phyloP scores from a whole-genome alignment of 106 monocot species.

The Apostasia shenzhenica region DNA sequence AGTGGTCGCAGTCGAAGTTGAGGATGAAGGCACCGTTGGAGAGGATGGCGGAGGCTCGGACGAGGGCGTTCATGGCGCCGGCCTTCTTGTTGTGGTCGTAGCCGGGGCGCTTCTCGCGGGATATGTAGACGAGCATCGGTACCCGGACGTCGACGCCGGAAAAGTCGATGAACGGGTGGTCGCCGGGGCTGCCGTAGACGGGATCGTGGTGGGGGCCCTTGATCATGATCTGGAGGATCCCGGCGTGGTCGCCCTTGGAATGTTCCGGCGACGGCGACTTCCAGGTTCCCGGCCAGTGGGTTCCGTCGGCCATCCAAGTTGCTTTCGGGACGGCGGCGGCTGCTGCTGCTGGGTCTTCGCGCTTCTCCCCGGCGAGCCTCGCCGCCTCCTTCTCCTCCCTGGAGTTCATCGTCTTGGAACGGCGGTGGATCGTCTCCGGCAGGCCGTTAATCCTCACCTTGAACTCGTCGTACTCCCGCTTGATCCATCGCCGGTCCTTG shows the following conservation, averaged over 20 bases:
- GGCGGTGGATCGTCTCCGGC: constrained; percentile 56
- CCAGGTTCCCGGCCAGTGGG: constrained; percentile 93
- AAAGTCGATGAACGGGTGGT: constrained; percentile 68
- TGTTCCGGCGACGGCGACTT: constrained; percentile 45
- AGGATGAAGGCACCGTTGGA: constrained; percentile 98
- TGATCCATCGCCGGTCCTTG: constrained; percentile 92
- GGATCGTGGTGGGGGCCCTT: constrained; percentile 48
- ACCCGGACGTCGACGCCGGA: constrained; percentile 66
- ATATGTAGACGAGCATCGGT: constrained; percentile 82
- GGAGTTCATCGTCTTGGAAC: constrained; percentile 37
- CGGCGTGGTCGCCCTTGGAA: constrained; percentile 78
- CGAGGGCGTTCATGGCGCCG: constrained; percentile 92
- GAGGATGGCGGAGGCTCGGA: constrained; percentile 79
- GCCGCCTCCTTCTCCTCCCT: constrained; percentile 28
- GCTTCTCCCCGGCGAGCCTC: constrained; percentile 45
- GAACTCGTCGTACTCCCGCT: constrained; percentile 95
- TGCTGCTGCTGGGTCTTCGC: constrained; percentile 16
- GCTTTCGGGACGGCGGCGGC: constrained; percentile 29
- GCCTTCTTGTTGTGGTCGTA: constrained; percentile 97
- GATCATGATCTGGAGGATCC: constrained; percentile 83
- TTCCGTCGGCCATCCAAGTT: constrained; percentile 89
- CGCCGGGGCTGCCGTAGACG: constrained; percentile 37
- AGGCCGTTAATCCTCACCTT: constrained; percentile 83
- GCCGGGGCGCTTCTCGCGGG: constrained; percentile 75
- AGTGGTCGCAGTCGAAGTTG: constrained; percentile 97